These are phyloP conservation scores for Mollisia scopiformis DNA, from an alignment of 2,329 filamentous ascomycete genomes.

Conservation along the genomic window DNA sequence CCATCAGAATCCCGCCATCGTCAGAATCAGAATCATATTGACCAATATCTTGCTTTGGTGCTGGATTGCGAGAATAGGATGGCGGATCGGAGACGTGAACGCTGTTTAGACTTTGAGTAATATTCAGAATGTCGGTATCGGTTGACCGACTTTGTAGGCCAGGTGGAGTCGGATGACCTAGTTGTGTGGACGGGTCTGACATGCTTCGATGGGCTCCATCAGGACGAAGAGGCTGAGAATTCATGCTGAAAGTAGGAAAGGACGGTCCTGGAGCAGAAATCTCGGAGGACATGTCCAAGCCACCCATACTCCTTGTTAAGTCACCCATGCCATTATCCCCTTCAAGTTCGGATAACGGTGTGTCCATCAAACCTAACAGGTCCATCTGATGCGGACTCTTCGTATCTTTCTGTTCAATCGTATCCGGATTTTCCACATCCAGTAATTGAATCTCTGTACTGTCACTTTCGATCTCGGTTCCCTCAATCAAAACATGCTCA, in stretches of 20 bases:
- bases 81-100: slow-evolving; percentile 3
- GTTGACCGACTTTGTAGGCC: neutral
- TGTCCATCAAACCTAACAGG: neutral
- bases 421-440: slow-evolving; percentile 7
- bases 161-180: neutral
- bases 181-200: neutral
- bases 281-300: slow-evolving; percentile 1
- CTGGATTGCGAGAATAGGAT: neutral
- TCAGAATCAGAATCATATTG: slow-evolving; percentile 16
- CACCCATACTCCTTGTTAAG: slow-evolving; percentile 3
- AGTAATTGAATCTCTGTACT: slow-evolving; percentile 14
- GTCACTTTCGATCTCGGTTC: slow-evolving; percentile 37
- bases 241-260: neutral
- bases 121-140: slow-evolving; percentile 4
- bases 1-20: slow-evolving; percentile 25
- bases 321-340: slow-evolving; percentile 5
- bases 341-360: neutral
- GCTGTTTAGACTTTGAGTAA: slow-evolving; percentile 8
- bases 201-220: neutral
- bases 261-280: neutral
- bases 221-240: neutral
- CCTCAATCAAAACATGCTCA: slow-evolving; percentile 60
- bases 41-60: neutral
- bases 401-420: neutral
- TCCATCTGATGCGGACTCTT: neutral